Percentiles rank a stretch among this genome's conserved stretches.
Evolutionary conservation across 495 filamentous ascomycete genomes (phyloP).

Genomic region (Penicillium dipodomyicola): DNA sequence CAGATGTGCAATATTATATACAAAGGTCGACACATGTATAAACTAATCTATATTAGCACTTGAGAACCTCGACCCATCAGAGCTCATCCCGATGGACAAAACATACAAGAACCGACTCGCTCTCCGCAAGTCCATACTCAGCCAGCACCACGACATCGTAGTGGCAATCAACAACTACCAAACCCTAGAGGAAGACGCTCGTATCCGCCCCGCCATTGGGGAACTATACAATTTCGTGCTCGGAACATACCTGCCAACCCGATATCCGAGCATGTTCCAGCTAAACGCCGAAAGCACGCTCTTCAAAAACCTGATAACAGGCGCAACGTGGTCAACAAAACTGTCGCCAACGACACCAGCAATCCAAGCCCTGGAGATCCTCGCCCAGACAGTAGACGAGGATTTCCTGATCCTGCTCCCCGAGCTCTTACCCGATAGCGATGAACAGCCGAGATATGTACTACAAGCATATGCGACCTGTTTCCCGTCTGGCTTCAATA

Average conservation of each 20-base stretch:
- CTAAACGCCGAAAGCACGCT: slow-evolving; percentile 27
- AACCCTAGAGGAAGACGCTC: slow-evolving; percentile 30
- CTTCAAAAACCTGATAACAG: slow-evolving; percentile 48
- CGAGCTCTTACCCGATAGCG: slow-evolving; percentile 13
- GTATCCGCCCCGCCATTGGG: slow-evolving; percentile 46
- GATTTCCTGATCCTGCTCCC: slow-evolving; percentile 76
- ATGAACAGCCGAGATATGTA: slow-evolving; percentile 45
- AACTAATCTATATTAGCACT: slow-evolving; percentile 34
- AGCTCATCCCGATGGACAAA: slow-evolving; percentile 65
- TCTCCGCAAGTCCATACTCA: slow-evolving; percentile 51
- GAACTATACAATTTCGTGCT: slow-evolving; percentile 68
- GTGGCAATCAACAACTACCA: slow-evolving; percentile 39
- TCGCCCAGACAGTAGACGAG: slow-evolving; percentile 22
- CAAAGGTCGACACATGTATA: not conserved
- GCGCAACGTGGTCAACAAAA: slow-evolving; percentile 39
- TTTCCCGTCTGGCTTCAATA: slow-evolving; percentile 72
- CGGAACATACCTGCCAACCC: slow-evolving; percentile 59
- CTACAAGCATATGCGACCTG: slow-evolving; percentile 67
- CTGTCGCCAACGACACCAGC: slow-evolving; percentile 19
- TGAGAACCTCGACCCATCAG: slow-evolving; percentile 52
- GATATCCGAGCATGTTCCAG: slow-evolving; percentile 64
- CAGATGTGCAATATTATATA: not conserved
- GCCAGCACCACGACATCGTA: slow-evolving; percentile 44
- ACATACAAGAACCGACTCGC: slow-evolving; percentile 58
- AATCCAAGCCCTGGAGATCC: slow-evolving; percentile 21